Conservation (phyloP, 495 filamentous ascomycete species). For the Penicillium cinerascens region DNA sequence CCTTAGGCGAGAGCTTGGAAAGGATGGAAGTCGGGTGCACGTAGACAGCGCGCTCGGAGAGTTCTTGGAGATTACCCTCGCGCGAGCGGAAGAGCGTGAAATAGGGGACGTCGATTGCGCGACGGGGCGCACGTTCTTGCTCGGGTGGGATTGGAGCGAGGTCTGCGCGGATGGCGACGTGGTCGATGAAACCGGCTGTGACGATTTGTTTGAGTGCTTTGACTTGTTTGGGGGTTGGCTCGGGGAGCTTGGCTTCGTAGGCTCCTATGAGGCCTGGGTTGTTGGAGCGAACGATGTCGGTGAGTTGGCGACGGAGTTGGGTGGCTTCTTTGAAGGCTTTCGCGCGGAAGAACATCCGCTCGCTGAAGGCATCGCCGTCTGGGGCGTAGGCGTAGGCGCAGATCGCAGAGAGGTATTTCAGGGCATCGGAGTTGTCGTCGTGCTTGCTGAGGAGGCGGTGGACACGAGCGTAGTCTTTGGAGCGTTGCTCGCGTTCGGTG, state of each 20-base stretch:
- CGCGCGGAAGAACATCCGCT: constrained; percentile 73
- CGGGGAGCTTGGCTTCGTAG: constrained; percentile 59
- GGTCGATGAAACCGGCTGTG: constrained; percentile 90
- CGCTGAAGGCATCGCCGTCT: constrained; percentile 67
- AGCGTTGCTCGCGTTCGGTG: constrained; percentile 57
- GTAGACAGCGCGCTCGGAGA: constrained; percentile 63
- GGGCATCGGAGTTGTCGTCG: constrained; percentile 78
- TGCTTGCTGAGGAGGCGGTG: constrained; percentile 78
- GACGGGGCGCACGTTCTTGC: constrained; percentile 63
- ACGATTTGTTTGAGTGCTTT: constrained; percentile 86
- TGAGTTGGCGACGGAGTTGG: constrained; percentile 79
- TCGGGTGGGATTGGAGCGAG: constrained; percentile 71
- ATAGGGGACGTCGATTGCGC: constrained; percentile 88
- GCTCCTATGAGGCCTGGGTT: constrained; percentile 61
- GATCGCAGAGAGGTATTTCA: constrained; percentile 85
- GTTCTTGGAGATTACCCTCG: constrained; percentile 43
- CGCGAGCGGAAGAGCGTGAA: constrained; percentile 76
- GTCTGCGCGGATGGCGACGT: constrained; percentile 91
- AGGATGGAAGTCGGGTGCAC: constrained; percentile 82
- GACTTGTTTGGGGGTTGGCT: constrained; percentile 67
- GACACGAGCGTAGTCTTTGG: constrained; percentile 68
- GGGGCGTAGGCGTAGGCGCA: constrained; percentile 76
- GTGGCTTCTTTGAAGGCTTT: constrained; percentile 84
- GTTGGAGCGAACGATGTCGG: constrained; percentile 71
- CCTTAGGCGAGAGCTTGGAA: constrained; percentile 62